Conservation (phyloP, 83 land plant species). For the Picea abies region DNA sequence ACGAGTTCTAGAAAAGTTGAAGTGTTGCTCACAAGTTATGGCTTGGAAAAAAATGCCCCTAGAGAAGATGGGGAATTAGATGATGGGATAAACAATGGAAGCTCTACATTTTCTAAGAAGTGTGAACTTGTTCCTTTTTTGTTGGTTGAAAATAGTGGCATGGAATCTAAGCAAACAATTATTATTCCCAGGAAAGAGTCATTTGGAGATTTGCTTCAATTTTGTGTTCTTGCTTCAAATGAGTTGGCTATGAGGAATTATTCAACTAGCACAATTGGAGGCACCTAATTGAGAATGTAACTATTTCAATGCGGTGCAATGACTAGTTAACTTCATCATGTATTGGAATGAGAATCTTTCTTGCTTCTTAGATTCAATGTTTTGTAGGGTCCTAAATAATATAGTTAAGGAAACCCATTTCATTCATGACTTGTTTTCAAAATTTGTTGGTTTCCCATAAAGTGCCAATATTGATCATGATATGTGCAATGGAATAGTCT, state of each 20-base stretch:
- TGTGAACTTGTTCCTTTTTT: not conserved
- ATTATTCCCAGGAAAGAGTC: constrained; percentile 42
- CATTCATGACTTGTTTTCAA: not conserved
- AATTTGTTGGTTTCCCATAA: not conserved
- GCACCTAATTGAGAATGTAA: not conserved
- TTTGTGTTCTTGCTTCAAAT: constrained; percentile 38
- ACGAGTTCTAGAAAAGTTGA: not conserved
- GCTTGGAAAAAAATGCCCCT: not conserved
- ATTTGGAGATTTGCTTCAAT: constrained; percentile 32
- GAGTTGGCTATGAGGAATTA: constrained; percentile 16
- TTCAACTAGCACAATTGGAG: not conserved
- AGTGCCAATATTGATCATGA: constrained; percentile 1
- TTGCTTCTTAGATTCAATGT: not conserved
- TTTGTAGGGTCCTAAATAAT: not conserved
- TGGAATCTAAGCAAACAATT: not conserved
- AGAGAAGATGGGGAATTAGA: not conserved
- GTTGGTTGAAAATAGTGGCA: not conserved
- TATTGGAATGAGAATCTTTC: not conserved
- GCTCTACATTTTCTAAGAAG: not conserved
- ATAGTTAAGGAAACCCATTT: not conserved
- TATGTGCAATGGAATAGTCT: not conserved
- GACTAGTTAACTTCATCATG: not conserved
- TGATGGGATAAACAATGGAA: not conserved
- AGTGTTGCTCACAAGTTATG: not conserved
- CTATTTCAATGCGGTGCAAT: not conserved